Percentiles rank a stretch among this genome's conserved stretches.
Evolutionary conservation across 805 yeast genomes (phyloP).

Genomic region (Candida ipomoeae): DNA sequence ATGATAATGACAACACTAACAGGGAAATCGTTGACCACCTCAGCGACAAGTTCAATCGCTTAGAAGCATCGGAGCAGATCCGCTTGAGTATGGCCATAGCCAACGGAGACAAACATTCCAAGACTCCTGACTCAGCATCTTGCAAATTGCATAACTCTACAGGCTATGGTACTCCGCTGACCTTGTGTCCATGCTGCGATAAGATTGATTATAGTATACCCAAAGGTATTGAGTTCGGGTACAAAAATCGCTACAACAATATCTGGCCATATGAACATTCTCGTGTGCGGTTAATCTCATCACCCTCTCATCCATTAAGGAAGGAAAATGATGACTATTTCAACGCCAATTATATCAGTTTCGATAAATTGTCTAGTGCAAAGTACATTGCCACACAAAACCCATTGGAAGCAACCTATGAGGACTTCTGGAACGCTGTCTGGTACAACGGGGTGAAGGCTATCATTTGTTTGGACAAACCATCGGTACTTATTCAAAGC

Average conservation of each 20-base stretch:
- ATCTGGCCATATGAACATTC: conserved; percentile 85
- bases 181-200: conserved; percentile 42
- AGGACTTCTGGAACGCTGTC: conserved; percentile 42
- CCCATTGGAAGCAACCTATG: conserved; percentile 38
- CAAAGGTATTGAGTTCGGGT: conserved; percentile 72
- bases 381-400: conserved; percentile 45
- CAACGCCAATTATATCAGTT: conserved; percentile 42
- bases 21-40: conserved; percentile 23
- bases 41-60: conserved; percentile 30
- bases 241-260: conserved; percentile 83
- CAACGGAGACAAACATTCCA: conserved; percentile 8
- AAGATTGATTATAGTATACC: conserved; percentile 37
- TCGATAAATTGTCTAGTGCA: conserved; percentile 21
- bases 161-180: conserved; percentile 35
- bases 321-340: conserved; percentile 36
- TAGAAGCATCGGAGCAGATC: conserved; percentile 37
- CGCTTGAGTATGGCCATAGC: conserved; percentile 33
- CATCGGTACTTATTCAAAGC: conserved; percentile 15
- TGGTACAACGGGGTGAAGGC: conserved; percentile 32
- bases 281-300: conserved; percentile 54
- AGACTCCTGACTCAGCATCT: conserved; percentile 5
- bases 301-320: conserved; percentile 15
- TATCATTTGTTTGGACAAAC: conserved; percentile 35
- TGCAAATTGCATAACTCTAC: conserved; percentile 15
- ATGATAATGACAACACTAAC: conserved; percentile 14